Base-by-base conservation (phyloP, 495 filamentous ascomycete species). In the Talaromyces stipitatus region DNA sequence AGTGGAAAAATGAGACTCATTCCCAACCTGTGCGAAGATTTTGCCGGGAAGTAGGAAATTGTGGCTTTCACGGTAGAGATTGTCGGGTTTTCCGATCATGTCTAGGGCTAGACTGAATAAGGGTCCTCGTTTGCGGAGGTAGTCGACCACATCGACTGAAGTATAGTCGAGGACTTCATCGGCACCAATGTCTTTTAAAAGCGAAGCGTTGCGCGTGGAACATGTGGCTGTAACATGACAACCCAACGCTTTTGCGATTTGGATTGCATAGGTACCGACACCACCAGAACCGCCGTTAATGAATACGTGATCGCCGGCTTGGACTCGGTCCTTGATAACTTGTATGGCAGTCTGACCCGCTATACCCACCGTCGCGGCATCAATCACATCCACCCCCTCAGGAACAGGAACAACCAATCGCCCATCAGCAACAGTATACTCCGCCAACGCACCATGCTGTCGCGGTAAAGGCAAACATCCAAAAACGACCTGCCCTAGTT, bases 111-210 rank as follows among this genome's bases (percentile, higher is more conserved):
- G 72, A 56, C 75, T 65, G 68, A 82, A 90, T 5, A 80, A 67
- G 14, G 69, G 66, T 0, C 82, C 83, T 36, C 74, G 70, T 2
- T 63, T 62, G 64, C 73, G 73, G 11, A 90, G 61, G 7, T 60
- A 68, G 8, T 72, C 63, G 38, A 77, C 60, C 1, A 88, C 70
- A 64, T 84, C 70, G 14, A 67, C 59, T 1, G 68, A 62, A n/a
- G 77, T 83, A 62, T 91, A 91, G 62, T 91, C 85, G 41, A 91
- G 73, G 2, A 88, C 74, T 54, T 84, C 79, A 60, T 89, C 85
- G 3, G 86, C 87, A 0, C 87, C 87, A 1, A 90, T 67, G 11
- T 65, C 65, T 30, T 71, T 71, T 61, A 80, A 87, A 68, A 48
- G 81, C 76, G 0, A 75, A n/a, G n/a, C 68, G 65, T 89, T 90